phyloP scores from a whole-genome alignment of 768 basidiomycete genomes.

The Vararia minispora region DNA sequence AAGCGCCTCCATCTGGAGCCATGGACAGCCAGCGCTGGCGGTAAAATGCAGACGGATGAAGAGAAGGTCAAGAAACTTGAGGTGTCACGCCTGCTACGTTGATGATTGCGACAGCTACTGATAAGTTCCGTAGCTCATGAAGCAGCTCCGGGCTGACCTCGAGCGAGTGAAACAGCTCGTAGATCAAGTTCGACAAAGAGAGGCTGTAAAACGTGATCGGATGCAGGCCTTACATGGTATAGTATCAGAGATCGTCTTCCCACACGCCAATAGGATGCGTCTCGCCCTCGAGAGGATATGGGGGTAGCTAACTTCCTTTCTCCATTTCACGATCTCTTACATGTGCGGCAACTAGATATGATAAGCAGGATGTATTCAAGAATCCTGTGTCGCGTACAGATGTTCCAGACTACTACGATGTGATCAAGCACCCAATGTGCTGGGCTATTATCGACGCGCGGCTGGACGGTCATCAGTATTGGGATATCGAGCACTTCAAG shows the following conservation, averaged over 20 bases:
- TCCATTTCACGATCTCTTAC: background rate
- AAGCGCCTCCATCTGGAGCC: conserved; percentile 94
- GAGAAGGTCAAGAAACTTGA: conserved; percentile 77
- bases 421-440: conserved; percentile 82
- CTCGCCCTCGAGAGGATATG: conserved; percentile 60
- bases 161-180: conserved; percentile 56
- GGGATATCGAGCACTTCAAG: conserved; percentile 64
- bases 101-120: background rate
- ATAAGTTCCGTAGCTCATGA: conserved; percentile 34
- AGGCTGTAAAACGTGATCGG: conserved; percentile 67
- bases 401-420: conserved; percentile 86
- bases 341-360: conserved; percentile 36
- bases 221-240: conserved; percentile 56
- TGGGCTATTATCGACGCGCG: conserved; percentile 76
- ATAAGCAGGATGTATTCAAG: conserved; percentile 66
- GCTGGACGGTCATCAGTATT: conserved; percentile 75
- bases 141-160: conserved; percentile 65
- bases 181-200: conserved; percentile 63
- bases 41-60: conserved; percentile 61
- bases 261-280: conserved; percentile 50
- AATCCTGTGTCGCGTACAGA: conserved; percentile 69
- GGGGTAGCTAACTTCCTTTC: conserved; percentile 35
- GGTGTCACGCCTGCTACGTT: conserved; percentile 26
- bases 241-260: conserved; percentile 52
- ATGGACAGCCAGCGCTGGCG: conserved; percentile 76